Conservation (phyloP, 2,329 filamentous ascomycete genomes). For the Monascus ruber region DNA sequence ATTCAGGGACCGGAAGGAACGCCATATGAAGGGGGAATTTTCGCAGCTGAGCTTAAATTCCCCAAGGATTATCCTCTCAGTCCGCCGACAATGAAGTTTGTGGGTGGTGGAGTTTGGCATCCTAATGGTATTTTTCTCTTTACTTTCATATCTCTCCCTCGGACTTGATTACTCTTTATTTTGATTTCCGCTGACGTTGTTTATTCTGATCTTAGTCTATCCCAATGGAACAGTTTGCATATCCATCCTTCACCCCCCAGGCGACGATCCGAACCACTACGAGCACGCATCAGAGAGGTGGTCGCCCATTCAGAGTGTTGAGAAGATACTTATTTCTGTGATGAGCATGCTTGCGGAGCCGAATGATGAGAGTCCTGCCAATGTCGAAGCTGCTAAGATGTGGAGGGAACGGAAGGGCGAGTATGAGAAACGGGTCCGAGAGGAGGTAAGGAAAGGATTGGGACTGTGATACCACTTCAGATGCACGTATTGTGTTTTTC, state of each 20-base stretch:
- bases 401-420: constrained; percentile 75
- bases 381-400: constrained; percentile 92
- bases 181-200: background rate
- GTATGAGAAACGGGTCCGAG: constrained; percentile 77
- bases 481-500: background rate
- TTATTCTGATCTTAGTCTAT: constrained; percentile 53
- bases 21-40: constrained; percentile 90
- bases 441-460: constrained; percentile 67
- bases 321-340: constrained; percentile 92
- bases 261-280: constrained; percentile 97
- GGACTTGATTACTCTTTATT: too few species aligned
- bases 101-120: constrained; percentile 80
- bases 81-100: constrained; percentile 91
- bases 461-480: constrained; percentile 46
- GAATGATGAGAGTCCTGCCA: constrained; percentile 93
- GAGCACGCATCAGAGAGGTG: constrained; percentile 91
- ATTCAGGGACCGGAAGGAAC: constrained; percentile 94
- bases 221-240: constrained; percentile 88
- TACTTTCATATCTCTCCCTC: background rate
- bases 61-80: constrained; percentile 94
- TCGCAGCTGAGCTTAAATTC: constrained; percentile 88
- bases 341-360: constrained; percentile 98
- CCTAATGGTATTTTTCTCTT: constrained; percentile 63
- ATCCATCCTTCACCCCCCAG: constrained; percentile 91
- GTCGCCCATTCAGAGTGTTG: constrained; percentile 93